Evolutionary conservation across 495 filamentous ascomycete genomes (phyloP), one percentile per base, ranked within the genome.

Genomic region (Oleoguttula mirabilis): DNA sequence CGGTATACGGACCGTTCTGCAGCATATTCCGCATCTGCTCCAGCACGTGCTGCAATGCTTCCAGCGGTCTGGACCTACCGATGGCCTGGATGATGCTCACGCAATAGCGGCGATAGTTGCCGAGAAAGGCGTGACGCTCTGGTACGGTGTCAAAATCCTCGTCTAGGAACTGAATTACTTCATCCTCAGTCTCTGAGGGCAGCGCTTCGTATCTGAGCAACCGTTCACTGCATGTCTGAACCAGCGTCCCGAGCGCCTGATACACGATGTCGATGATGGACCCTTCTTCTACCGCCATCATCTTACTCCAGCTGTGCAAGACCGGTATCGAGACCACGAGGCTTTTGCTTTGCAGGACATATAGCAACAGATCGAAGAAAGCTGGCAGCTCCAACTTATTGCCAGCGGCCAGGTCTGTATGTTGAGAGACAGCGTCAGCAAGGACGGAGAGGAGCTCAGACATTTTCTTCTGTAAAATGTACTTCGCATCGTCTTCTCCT

Each of bases 141-240:
- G 92, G 92, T 22, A 88, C 69, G 0, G 90, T 95, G 59, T 96
- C 92, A 23, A 94, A 84, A 57, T 99, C 90, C 47, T 94, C 86
- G 37, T 83, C 63, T 5, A 99, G 70, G 45, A 94, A 87, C 25
- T 84, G 63, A 21, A 88, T 70, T 11, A 79, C 84, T 6, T 81
- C 73, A 57, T 95, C 76, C 12, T 84, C 74, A 0, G 77, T 81
- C 46, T 92, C 82, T 39, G 82, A 73, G 0, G 85, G 80, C 17
- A 95, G 71, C 50, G 64, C 73, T 56, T 95, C 88, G 66, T 90
- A 98, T 38, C 84, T 79, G 40, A 88, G 66, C 39, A 93, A 63
- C 28, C 84, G 68, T 32, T 71, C 67, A 58, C 79, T 87, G 62
- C 83, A 90, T 12, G 82, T 73, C 51, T 84, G 82, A 10, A 96